Conservation (phyloP, 768 basidiomycete species). For the Kwoniella shandongensis region DNA sequence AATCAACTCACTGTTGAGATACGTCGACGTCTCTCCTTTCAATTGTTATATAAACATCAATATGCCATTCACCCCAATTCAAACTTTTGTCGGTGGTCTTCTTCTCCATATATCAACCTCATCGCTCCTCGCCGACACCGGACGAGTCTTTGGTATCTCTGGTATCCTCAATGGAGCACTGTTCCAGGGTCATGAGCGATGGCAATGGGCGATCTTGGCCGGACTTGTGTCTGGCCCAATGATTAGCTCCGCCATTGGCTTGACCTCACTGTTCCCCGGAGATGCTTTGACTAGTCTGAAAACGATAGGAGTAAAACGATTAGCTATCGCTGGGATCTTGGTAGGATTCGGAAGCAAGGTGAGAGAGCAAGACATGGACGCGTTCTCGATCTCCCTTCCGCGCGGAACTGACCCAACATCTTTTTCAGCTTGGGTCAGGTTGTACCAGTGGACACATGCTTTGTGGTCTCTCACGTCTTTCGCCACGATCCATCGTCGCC, state of each 20-base stretch:
- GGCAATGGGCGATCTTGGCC: conserved; percentile 37
- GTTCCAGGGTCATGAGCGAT: conserved; percentile 21
- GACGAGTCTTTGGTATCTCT: conserved; percentile 51
- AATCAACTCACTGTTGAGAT: no score
- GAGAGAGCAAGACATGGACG: conserved; percentile 21
- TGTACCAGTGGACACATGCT: conserved; percentile 56
- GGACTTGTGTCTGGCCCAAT: conserved; percentile 31
- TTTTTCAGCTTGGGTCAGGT: conserved; percentile 49
- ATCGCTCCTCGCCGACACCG: conserved; percentile 43
- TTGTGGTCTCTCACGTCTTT: conserved; percentile 53
- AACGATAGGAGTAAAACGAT: conserved; percentile 8
- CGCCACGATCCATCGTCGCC: conserved; percentile 51
- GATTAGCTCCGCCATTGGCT: conserved; percentile 12
- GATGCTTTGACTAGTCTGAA: neutral
- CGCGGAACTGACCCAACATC: neutral
- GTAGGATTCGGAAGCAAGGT: conserved; percentile 54
- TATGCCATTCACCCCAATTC: conserved; percentile 45
- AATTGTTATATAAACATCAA: neutral
- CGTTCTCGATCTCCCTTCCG: neutral
- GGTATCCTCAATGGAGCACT: conserved; percentile 47
- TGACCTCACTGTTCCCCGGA: conserved; percentile 11
- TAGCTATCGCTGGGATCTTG: conserved; percentile 41
- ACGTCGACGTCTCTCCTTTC: no score
- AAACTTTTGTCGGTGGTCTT: conserved; percentile 49
- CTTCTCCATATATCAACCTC: conserved; percentile 50